Base-by-base conservation (phyloP, 208 protist species). In the Trypanosoma boissoni region DNA sequence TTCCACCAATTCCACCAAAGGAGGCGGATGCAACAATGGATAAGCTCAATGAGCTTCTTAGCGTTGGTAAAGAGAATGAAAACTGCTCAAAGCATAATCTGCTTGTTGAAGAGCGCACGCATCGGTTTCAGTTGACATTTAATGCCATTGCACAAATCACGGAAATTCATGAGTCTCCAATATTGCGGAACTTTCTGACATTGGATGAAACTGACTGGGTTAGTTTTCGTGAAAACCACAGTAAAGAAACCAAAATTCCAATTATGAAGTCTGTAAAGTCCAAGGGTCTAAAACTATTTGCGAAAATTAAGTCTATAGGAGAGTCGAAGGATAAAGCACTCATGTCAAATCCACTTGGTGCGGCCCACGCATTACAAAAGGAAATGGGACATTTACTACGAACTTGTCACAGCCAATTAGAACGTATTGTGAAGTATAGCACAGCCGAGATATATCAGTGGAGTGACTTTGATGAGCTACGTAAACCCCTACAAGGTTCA, bases 1-100 rank as follows among this genome's bases (percentile, higher is more conserved):
- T 76, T 42, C 70, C 70, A 16, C 70, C 70, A 20, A 58, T 76
- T 44, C 70, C 70, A 9, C 21, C 41, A 27, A 76, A 76, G 42
- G 70, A 69, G 26, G 31, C 64, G 12, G 63, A 72, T 51, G 70
- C 55, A 29, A 76, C 64, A n/a, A 28, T 61, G 20, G 70, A 76
- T 20, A 76, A 76, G 36, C 36, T 76, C n/a, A 50, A 46, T 12
- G 70, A 58, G 2, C 26, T 71, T 3, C 28, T 76, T 21, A 46
- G 16, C 34, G 64, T 14, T 23, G 2, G 27, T 12, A 59, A 53
- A 28, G 67, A 64, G 0, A 20, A 21, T 34, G 45, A 61, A 12
- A 23, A 50, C 0, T 29, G 12, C 7, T 56, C 3, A 16, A 58
- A 60, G 16, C 49, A 62, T 16, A 24, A 62, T 27, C 51, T 48